Conservation (phyloP, 164 flowering plant genomes). For the Liriodendron chinense region DNA sequence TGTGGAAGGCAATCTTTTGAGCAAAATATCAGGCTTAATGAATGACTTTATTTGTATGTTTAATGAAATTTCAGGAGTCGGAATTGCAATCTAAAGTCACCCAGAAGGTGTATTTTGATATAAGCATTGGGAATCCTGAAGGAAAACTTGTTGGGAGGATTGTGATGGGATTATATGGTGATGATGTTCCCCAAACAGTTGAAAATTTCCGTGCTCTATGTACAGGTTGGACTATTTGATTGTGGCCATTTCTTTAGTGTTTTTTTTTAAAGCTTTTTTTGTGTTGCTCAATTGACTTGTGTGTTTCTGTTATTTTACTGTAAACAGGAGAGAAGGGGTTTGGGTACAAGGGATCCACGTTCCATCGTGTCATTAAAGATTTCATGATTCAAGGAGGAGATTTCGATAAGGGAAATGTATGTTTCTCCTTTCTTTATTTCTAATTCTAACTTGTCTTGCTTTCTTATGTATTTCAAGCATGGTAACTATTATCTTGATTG, state of each 20-base stretch:
- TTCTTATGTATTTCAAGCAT: neutral
- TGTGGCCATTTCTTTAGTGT: neutral
- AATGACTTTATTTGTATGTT: neutral
- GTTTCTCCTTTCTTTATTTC: neutral
- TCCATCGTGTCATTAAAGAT: conserved; percentile 95
- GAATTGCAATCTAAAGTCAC: conserved; percentile 75
- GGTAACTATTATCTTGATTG: too few relatives aligned
- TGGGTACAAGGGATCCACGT: conserved; percentile 80
- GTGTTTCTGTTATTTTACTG: neutral
- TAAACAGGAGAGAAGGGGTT: conserved; percentile 89
- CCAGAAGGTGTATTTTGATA: conserved; percentile 75
- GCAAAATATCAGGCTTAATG: neutral
- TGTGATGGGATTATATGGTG: conserved; percentile 92
- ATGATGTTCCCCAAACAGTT: conserved; percentile 91
- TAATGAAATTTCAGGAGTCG: conserved; percentile 43
- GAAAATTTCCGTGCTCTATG: conserved; percentile 96
- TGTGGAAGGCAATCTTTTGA: neutral
- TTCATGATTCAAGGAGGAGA: conserved; percentile 77
- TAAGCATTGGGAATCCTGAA: conserved; percentile 87
- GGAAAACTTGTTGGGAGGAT: conserved; percentile 80
- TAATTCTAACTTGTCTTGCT: neutral
- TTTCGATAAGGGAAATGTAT: conserved; percentile 39
- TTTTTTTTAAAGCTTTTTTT: neutral
- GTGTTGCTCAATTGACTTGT: neutral
- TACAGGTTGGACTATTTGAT: conserved; percentile 54